Percentiles rank a stretch among this genome's conserved stretches.
Evolutionary conservation across 1,139 yeast species (phyloP).

Genomic region (Kodamaea ohmeri): DNA sequence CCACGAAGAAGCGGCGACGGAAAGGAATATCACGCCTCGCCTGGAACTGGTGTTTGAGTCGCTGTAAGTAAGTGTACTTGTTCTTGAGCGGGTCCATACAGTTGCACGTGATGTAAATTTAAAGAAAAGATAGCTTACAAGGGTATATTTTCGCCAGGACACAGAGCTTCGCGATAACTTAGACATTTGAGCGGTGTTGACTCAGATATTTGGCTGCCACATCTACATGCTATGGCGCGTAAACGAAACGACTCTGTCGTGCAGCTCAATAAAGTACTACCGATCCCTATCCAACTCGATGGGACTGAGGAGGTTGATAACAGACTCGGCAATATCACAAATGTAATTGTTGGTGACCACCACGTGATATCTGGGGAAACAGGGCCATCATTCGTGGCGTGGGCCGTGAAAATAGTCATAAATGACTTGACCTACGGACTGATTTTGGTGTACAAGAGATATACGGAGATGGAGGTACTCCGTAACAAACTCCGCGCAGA

Average conservation of each 20-base stretch:
- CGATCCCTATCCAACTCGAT: conserved; percentile 35
- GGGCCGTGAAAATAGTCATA: conserved; percentile 47
- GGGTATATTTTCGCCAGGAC: too few relatives aligned
- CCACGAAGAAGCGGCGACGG: conserved; percentile 54
- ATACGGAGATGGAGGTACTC: conserved; percentile 59
- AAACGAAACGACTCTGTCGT: conserved; percentile 16
- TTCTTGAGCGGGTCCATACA: conserved; percentile 31
- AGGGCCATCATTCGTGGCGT: conserved; percentile 43
- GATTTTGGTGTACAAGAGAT: conserved; percentile 55
- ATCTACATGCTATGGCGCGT: conserved; percentile 3
- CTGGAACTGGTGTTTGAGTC: conserved; percentile 55
- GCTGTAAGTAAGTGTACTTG: conserved; percentile 39
- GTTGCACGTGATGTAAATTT: too few relatives aligned
- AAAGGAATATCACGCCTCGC: conserved; percentile 65
- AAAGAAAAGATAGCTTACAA: background rate
- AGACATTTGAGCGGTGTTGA: too few relatives aligned
- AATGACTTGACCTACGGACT: conserved; percentile 45
- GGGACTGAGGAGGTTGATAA: conserved; percentile 29
- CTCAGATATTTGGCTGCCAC: too few relatives aligned
- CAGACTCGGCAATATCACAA: conserved; percentile 25
- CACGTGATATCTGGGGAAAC: conserved; percentile 39
- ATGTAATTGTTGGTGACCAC: conserved; percentile 40
- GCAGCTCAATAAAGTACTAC: conserved; percentile 33
- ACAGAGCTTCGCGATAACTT: too few relatives aligned
- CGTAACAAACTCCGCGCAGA: conserved; percentile 38